Conservation (phyloP, 495 filamentous ascomycete species). For the Rostrohypoxylon terebratum region DNA sequence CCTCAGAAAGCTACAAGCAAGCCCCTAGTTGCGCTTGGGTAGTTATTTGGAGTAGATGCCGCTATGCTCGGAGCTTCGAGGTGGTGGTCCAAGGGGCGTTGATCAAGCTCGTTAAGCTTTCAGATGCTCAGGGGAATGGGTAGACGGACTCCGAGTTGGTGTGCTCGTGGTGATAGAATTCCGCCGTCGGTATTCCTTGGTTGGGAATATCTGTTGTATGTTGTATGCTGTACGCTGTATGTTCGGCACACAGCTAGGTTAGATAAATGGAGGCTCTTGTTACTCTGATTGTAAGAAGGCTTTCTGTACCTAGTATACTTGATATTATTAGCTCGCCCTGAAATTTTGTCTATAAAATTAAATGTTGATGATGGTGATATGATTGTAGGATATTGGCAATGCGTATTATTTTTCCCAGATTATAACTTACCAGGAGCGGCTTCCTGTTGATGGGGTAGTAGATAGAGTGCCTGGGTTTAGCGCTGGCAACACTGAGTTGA, state of each 20-base stretch:
- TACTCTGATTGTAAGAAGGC: not conserved
- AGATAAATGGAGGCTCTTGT: not conserved
- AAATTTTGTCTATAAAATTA: not conserved
- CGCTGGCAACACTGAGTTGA: conserved; percentile 28
- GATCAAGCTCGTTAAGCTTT: conserved; percentile 26
- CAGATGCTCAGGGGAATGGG: conserved; percentile 20
- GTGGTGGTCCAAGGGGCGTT: conserved; percentile 22
- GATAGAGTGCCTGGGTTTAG: not conserved
- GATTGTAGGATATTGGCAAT: not conserved
- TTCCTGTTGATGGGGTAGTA: not conserved
- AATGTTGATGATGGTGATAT: not conserved
- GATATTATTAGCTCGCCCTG: not conserved
- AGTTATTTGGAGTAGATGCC: not conserved
- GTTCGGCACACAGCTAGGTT: not conserved
- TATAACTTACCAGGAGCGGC: not conserved
- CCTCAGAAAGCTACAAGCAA: conserved; percentile 17
- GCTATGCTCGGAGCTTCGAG: conserved; percentile 1
- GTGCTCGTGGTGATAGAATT: not conserved
- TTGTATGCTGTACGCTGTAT: too few relatives aligned
- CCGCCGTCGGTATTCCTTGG: not conserved
- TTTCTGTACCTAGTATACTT: not conserved
- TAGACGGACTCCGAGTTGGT: conserved; percentile 36
- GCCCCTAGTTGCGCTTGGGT: not conserved
- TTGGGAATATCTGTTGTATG: not conserved
- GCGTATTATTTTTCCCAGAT: not conserved